phyloP scores from a whole-genome alignment of 108 stramenopile genomes.

The Licmophora abbreviata region DNA sequence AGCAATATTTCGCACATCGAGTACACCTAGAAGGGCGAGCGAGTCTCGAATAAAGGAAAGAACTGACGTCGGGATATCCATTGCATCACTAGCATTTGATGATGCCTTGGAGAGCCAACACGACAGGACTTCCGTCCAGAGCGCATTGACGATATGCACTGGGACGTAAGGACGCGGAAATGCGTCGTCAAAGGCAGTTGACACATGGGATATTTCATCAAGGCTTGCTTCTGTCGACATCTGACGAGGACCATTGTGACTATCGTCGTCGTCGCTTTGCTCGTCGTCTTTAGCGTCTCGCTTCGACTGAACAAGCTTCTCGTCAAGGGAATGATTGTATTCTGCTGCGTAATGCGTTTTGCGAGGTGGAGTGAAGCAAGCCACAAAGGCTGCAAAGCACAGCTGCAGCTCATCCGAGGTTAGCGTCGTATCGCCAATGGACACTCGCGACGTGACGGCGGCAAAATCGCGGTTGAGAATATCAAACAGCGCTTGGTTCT shows the following conservation, averaged over 20 bases:
- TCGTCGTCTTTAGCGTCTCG: background rate
- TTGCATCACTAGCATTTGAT: no score
- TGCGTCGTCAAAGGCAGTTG: background rate
- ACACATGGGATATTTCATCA: slow-evolving; percentile 2
- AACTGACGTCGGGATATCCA: background rate
- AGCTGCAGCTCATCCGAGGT: slow-evolving; percentile 27
- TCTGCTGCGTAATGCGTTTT: slow-evolving; percentile 11
- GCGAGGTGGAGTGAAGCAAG: slow-evolving; percentile 21
- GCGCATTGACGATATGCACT: slow-evolving; percentile 23
- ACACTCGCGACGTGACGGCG: slow-evolving; percentile 19
- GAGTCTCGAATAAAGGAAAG: slow-evolving; percentile 33
- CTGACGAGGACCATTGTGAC: no score
- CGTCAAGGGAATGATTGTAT: slow-evolving; percentile 1
- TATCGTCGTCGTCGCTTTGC: slow-evolving; percentile 1
- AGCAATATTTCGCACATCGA: slow-evolving; percentile 16
- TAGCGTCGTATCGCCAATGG: slow-evolving; percentile 6
- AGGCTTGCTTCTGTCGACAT: background rate
- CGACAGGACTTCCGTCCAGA: slow-evolving; percentile 27
- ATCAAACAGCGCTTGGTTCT: slow-evolving; percentile 26
- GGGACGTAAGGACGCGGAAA: slow-evolving; percentile 18
- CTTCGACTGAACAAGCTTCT: background rate
- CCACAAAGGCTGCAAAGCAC: slow-evolving; percentile 41
- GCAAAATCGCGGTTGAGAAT: slow-evolving; percentile 40
- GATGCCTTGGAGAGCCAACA: background rate
- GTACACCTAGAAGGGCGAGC: slow-evolving; percentile 30